Evolutionary conservation across 202 grass and related monocot genomes (phyloP).

Genomic region (Dendrocalamus latiflorus): DNA sequence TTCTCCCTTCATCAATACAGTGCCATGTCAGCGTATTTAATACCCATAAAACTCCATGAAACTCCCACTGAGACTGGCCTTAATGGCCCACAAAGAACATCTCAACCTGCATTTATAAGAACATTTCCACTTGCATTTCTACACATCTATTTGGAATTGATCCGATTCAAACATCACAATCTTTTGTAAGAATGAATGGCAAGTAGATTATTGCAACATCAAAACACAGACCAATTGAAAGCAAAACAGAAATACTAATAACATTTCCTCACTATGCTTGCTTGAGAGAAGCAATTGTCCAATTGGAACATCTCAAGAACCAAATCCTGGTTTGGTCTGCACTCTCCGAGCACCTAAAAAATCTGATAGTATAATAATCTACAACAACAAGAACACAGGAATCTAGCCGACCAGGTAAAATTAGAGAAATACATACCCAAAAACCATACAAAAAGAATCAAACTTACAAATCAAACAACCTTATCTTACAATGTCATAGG

Average conservation of each 20-base stretch:
- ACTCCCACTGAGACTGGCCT: too few species aligned
- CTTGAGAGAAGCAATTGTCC: neutral
- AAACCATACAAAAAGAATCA: neutral
- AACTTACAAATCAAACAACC: slow-evolving; percentile 18
- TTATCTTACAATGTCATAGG: slow-evolving; percentile 23
- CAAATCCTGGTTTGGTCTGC: slow-evolving; percentile 40
- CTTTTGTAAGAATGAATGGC: neutral
- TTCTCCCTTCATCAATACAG: too few species aligned
- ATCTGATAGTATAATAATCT: neutral
- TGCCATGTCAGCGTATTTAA: too few species aligned
- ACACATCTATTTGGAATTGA: neutral
- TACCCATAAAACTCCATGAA: too few species aligned
- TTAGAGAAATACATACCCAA: neutral
- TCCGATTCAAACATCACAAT: neutral
- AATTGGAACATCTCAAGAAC: slow-evolving; percentile 36
- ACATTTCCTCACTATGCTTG: neutral
- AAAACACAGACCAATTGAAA: neutral
- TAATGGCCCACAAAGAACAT: neutral
- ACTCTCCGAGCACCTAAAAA: slow-evolving; percentile 22
- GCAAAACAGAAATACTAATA: neutral
- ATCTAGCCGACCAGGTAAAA: neutral
- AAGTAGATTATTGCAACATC: neutral
- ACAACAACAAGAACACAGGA: neutral
- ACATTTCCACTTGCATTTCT: neutral
- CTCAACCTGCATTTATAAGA: neutral